phyloP scores from a whole-genome alignment of 2,329 filamentous ascomycete species.

The Aspergillus sp. region DNA sequence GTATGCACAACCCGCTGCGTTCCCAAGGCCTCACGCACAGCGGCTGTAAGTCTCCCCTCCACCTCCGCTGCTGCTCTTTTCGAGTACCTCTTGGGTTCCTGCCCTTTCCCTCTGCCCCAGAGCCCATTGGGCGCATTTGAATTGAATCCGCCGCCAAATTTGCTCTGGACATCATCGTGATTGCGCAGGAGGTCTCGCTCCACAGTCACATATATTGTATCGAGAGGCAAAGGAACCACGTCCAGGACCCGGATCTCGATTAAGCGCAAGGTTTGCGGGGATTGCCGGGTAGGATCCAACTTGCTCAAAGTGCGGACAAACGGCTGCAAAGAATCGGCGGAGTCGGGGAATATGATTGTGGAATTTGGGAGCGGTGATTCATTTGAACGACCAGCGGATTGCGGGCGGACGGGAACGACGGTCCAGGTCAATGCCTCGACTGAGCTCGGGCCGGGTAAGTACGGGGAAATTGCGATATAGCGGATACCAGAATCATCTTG shows the following conservation, averaged over 20 bases:
- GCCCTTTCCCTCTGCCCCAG: constrained; percentile 35
- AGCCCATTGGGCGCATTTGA: constrained; percentile 40
- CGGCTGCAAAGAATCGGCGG: constrained; percentile 74
- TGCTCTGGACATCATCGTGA: constrained; percentile 78
- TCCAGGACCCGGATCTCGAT: constrained; percentile 84
- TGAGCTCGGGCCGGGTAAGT: constrained; percentile 41
- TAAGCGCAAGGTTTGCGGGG: constrained; percentile 69
- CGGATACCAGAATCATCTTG: constrained; percentile 33
- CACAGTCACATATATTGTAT: constrained; percentile 82
- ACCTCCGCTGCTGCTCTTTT: constrained; percentile 45
- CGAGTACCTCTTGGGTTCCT: constrained; percentile 32
- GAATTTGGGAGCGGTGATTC: constrained; percentile 68
- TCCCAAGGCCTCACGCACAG: constrained; percentile 72
- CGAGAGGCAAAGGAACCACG: constrained; percentile 74
- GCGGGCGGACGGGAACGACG: constrained; percentile 70
- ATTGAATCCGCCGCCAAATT: constrained; percentile 68
- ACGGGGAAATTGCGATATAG: constrained; percentile 50
- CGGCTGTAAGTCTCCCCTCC: constrained; percentile 60
- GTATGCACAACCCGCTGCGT: constrained; percentile 75
- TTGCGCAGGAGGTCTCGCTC: constrained; percentile 78
- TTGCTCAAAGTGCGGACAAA: constrained; percentile 74
- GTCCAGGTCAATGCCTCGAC: constrained; percentile 74
- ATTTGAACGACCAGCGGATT: constrained; percentile 43
- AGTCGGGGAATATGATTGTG: constrained; percentile 72
- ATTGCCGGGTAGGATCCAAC: constrained; percentile 72